Conservation (phyloP, 2,329 filamentous ascomycete genomes). For the Penicillium freii region DNA sequence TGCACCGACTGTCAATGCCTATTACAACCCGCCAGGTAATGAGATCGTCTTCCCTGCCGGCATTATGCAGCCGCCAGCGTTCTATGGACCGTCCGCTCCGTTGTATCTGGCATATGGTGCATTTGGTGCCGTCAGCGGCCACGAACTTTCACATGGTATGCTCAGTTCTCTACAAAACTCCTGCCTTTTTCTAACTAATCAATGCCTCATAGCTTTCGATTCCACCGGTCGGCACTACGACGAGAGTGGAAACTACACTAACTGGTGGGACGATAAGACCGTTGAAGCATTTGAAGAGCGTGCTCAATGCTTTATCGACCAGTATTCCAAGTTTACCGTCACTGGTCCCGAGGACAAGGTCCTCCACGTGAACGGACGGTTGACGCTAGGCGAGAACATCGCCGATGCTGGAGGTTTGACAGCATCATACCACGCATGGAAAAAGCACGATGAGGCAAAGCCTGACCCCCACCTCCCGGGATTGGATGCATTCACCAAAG, state of each 20-base stretch:
- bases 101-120: conserved; percentile 67
- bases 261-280: conserved; percentile 66
- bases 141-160: conserved; percentile 63
- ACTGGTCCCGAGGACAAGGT: conserved; percentile 55
- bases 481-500: conserved; percentile 60
- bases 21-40: conserved; percentile 64
- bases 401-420: conserved; percentile 67
- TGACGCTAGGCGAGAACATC: conserved; percentile 69
- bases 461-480: conserved; percentile 59
- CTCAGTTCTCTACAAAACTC: background rate
- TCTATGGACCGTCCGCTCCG: conserved; percentile 59
- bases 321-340: conserved; percentile 63
- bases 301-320: conserved; percentile 65
- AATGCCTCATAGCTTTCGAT: conserved; percentile 56
- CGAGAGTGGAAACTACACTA: conserved; percentile 61
- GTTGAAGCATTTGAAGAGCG: conserved; percentile 58
- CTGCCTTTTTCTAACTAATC: conserved; percentile 2
- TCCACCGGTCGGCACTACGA: conserved; percentile 64
- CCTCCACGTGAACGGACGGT: conserved; percentile 61
- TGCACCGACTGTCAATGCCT: conserved; percentile 63
- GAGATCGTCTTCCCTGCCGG: conserved; percentile 68
- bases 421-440: conserved; percentile 65
- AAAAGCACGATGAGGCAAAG: conserved; percentile 54
- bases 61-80: conserved; percentile 67
- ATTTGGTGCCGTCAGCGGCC: conserved; percentile 65